Percentiles rank a stretch among this genome's conserved stretches.
Evolutionary conservation across 331 rosid species (phyloP).

Genomic region (Erythrophleum ivorense): DNA sequence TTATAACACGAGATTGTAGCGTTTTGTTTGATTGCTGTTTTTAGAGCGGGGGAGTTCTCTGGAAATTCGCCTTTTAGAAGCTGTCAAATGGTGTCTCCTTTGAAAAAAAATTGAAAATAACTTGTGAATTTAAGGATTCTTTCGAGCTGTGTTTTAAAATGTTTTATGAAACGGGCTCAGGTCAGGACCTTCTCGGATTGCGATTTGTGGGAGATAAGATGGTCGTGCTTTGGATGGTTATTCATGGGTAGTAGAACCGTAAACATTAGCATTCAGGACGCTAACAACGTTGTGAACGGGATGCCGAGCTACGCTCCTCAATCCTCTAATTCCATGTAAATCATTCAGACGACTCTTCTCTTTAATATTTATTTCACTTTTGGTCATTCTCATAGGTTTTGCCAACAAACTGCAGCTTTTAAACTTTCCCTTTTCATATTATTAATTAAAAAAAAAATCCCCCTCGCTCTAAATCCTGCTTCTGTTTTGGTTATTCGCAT

Average conservation of each 20-base stretch:
- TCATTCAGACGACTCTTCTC: conserved; percentile 29
- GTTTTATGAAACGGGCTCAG: conserved; percentile 47
- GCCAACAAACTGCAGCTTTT: background rate
- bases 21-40: conserved; percentile 32
- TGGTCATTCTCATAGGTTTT: conserved; percentile 26
- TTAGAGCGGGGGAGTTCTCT: conserved; percentile 23
- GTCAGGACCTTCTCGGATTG: conserved; percentile 31
- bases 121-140: conserved; percentile 21
- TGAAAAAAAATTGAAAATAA: conserved; percentile 28
- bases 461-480: background rate
- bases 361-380: conserved; percentile 16
- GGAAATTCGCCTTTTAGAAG: conserved; percentile 19
- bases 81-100: conserved; percentile 24
- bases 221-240: conserved; percentile 62
- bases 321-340: conserved; percentile 71
- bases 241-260: conserved; percentile 87
- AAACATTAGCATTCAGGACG: conserved; percentile 61
- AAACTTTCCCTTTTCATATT: no score
- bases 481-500: background rate
- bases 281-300: conserved; percentile 63
- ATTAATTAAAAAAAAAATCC: background rate
- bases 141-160: conserved; percentile 36
- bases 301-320: conserved; percentile 90
- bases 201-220: conserved; percentile 42
- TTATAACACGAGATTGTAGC: conserved; percentile 16